phyloP scores from a whole-genome alignment of 352 stramenopile genomes.

The Peronospora destructor region DNA sequence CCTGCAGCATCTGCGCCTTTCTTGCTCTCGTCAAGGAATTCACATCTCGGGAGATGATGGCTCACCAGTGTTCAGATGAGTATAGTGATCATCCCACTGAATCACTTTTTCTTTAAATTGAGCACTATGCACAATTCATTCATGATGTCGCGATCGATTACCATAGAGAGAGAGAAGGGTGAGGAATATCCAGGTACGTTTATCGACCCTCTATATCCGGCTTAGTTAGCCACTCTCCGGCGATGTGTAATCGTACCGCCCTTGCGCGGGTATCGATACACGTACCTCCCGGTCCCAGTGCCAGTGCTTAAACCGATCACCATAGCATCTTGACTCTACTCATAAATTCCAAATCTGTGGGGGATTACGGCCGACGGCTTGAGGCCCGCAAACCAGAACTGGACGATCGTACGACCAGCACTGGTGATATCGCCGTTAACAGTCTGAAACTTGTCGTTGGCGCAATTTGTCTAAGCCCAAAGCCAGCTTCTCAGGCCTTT shows the following conservation, averaged over 20 bases:
- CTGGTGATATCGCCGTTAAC: not conserved
- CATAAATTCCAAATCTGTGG: not conserved
- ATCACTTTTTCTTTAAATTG: not conserved
- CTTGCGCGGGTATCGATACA: no score
- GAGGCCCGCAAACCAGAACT: not conserved
- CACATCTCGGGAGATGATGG: not conserved
- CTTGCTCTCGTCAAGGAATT: not conserved
- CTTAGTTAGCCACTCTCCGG: no score
- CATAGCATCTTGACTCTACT: not conserved
- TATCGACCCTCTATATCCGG: no score
- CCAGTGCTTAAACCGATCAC: no score
- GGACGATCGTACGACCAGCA: not conserved
- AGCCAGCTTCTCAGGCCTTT: no score
- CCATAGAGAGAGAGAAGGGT: no score
- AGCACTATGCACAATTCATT: not conserved
- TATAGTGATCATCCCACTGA: not conserved
- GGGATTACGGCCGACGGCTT: not conserved
- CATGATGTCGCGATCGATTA: not conserved
- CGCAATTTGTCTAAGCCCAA: not conserved
- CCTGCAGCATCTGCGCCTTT: not conserved
- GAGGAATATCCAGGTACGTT: no score
- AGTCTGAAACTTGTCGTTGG: not conserved
- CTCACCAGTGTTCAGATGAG: not conserved
- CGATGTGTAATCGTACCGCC: no score
- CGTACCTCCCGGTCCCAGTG: no score